Conservation (phyloP, 441 rosid genomes). For the Arabidopsis hybrid region DNA sequence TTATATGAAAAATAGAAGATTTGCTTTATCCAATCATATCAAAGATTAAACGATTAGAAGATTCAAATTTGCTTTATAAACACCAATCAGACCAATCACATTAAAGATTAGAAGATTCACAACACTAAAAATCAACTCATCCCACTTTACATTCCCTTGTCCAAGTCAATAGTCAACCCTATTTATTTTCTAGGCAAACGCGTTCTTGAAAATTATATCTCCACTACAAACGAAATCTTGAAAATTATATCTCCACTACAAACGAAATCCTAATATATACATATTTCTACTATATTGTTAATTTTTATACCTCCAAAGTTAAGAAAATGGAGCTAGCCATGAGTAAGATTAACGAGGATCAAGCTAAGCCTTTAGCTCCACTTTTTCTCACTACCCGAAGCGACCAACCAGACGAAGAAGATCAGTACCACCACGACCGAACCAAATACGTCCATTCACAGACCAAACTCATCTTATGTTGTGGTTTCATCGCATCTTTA, state of each 20-base stretch:
- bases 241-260: constrained; percentile 4
- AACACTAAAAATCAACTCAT: constrained; percentile 1
- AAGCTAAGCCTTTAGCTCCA: constrained; percentile 33
- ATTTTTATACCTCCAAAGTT: not conserved
- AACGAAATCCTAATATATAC: not conserved
- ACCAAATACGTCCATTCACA: constrained; percentile 29
- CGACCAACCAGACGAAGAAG: constrained; percentile 33
- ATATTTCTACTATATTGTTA: not conserved
- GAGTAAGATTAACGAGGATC: constrained; percentile 37
- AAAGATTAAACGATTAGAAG: no score
- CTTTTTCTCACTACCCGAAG: constrained; percentile 20
- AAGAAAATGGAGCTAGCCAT: constrained; percentile 22
- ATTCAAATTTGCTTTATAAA: not conserved
- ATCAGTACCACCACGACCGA: constrained; percentile 16
- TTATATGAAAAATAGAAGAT: no score
- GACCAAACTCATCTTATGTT: constrained; percentile 42
- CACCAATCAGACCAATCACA: constrained; percentile 13
- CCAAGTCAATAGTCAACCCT: constrained; percentile 43
- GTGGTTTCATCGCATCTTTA: constrained; percentile 36
- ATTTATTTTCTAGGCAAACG: constrained; percentile 20
- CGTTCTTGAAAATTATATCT: constrained; percentile 26
- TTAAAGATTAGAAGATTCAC: constrained; percentile 23
- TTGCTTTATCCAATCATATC: no score
- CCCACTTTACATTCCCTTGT: constrained; percentile 24
- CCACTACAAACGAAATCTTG: no score